Base-by-base conservation (phyloP, 2,329 filamentous ascomycete genomes). In the Claviceps sp. region DNA sequence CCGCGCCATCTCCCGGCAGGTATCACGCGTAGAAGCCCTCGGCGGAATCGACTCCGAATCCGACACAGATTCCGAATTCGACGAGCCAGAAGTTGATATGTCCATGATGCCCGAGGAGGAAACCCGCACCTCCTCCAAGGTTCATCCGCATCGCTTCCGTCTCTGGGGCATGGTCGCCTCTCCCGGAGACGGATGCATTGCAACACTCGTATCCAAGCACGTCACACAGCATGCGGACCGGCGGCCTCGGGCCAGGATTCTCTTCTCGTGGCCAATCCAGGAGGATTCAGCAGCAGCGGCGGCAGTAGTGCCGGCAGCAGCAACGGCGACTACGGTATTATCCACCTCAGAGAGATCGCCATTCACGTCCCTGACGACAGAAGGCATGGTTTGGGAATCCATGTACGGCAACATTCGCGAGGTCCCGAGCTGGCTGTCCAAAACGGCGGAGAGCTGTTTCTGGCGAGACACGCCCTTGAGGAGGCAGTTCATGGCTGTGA, bases 311-410 rank as follows among this genome's bases (percentile, higher is more conserved):
- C 9, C 9, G 30, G 30, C 1, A 11, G 30, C 8, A 9, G 9
- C 42, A 14, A 22, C 13, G 6, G 13, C 13, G 42, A 14, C 22
- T 13, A 24, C 42, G 13, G 8, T 11, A n/a, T 16, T 24, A 6
- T 7, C 42, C 13, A 20, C 20, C 5, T 52, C 57, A 5, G 52
- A 53, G 0, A 34, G 1, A 24, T 43, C 30, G 0, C 48, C 52
- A 7, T 16, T 41, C 11, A 16, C 36, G 49, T 59, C 56, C 2
- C 62, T 76, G 20, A 75, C 74, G n/a, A 78, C 77, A 2, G 78
- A 82, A 60, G 78, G 71, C 0, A 65, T 66, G 40, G 67, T 76
- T 45, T 81, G 77, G 72, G 74, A 80, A 55, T 78, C 74, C 71
- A 77, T 81, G 72, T 81, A 81, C 57, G 77, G 75, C 18, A 65